Conservation (phyloP, 805 yeast genomes). For the Isabelozyma heimii region DNA sequence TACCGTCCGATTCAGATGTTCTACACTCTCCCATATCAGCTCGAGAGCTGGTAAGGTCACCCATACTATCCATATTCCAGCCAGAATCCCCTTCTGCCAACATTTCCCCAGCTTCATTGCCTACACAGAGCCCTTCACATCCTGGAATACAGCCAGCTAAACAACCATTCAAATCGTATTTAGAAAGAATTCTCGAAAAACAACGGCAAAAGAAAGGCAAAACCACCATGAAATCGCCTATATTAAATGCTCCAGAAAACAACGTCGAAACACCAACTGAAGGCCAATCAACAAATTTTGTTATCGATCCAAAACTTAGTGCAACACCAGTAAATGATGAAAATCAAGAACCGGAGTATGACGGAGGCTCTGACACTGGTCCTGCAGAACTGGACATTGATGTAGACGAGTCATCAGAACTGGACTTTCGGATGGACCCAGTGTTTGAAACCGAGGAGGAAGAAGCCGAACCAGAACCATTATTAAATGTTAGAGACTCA, state of each 20-base stretch:
- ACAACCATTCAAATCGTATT: conserved; percentile 16
- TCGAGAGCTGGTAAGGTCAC: background rate
- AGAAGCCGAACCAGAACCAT: background rate
- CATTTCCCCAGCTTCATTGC: background rate
- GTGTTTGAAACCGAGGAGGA: background rate
- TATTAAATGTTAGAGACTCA: background rate
- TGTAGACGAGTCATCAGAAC: background rate
- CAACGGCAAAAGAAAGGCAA: conserved; percentile 10
- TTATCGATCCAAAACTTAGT: too few species aligned
- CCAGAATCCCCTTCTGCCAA: background rate
- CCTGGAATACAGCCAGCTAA: background rate
- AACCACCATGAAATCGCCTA: background rate
- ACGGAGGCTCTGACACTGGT: too few species aligned
- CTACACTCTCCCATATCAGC: conserved; percentile 13
- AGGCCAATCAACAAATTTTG: background rate
- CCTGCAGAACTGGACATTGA: too few species aligned
- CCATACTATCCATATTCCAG: background rate
- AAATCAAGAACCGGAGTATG: too few species aligned
- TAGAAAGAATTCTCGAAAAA: conserved; percentile 28
- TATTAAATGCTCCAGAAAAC: background rate
- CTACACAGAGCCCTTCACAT: background rate
- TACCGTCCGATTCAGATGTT: conserved; percentile 15
- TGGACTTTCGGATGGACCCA: background rate
- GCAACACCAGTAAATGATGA: too few species aligned
- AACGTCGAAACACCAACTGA: background rate